Percentiles rank a stretch among this genome's conserved stretches.
Conservation (phyloP, 345 rosid species). For the Firmiana major region DNA sequence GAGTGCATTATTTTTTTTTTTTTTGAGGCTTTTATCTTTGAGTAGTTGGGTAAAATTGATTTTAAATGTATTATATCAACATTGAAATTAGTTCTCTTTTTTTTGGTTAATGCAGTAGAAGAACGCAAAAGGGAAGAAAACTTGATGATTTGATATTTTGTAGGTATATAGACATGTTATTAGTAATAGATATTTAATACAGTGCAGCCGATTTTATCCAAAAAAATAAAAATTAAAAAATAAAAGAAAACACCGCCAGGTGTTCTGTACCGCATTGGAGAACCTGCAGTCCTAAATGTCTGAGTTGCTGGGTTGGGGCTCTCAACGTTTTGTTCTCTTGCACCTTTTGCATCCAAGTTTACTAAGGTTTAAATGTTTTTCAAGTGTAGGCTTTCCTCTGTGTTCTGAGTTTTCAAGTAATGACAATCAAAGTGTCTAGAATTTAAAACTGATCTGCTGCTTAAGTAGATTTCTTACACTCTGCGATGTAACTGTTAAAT, state of each 20-base stretch:
- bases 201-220: background rate
- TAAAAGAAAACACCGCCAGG: background rate
- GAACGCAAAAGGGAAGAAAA: background rate
- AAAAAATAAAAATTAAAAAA: background rate
- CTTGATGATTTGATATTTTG: background rate
- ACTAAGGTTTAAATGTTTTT: background rate
- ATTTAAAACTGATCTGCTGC: background rate
- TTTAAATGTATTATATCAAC: background rate
- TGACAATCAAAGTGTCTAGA: background rate
- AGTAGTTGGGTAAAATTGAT: background rate
- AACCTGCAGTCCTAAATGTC: background rate
- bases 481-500: background rate
- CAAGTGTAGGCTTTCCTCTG: background rate
- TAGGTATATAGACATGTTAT: background rate
- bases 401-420: background rate
- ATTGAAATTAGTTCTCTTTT: background rate
- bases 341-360: background rate
- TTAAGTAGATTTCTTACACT: background rate
- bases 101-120: background rate
- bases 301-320: background rate
- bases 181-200: background rate
- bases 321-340: background rate
- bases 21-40: background rate
- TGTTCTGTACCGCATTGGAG: background rate
- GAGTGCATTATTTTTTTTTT: background rate